Conservation (phyloP, 2,329 filamentous ascomycete species). For the Cercospora sp. region DNA sequence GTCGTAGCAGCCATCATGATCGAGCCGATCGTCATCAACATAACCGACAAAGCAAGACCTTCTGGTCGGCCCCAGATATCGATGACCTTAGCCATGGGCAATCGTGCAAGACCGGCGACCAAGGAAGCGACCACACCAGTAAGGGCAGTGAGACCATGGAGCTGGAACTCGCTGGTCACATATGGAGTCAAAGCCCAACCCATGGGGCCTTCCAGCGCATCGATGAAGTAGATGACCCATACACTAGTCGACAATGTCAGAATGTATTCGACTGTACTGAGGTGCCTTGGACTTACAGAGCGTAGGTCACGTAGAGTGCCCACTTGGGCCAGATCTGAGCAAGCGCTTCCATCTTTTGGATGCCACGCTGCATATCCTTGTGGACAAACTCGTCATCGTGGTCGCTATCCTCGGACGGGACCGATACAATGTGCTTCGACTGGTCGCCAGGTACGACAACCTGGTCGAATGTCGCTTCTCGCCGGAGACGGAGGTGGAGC, state of each 20-base stretch:
- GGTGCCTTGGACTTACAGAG: conserved; percentile 5
- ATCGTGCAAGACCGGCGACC: conserved; percentile 41
- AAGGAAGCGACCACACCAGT: conserved; percentile 41
- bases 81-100: conserved; percentile 45
- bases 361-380: conserved; percentile 24
- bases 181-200: conserved; percentile 38
- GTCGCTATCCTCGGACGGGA: conserved; percentile 21
- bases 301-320: conserved; percentile 21
- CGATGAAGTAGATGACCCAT: conserved; percentile 53
- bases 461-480: background rate
- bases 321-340: conserved; percentile 25
- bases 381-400: conserved; percentile 24
- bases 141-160: conserved; percentile 41
- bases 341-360: conserved; percentile 26
- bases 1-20: conserved; percentile 37
- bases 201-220: conserved; percentile 44
- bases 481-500: background rate
- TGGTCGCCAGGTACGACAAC: conserved; percentile 16
- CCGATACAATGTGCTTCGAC: conserved; percentile 18
- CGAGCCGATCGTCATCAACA: conserved; percentile 26
- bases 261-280: background rate
- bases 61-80: conserved; percentile 46
- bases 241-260: conserved; percentile 38
- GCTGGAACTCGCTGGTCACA: conserved; percentile 44
- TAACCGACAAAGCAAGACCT: conserved; percentile 43